A percentile compares a stretch with the other conserved stretches of the same genome.
Conservation (phyloP, 1,284 basidiomycete species). For the Rhodotorula sp. region DNA sequence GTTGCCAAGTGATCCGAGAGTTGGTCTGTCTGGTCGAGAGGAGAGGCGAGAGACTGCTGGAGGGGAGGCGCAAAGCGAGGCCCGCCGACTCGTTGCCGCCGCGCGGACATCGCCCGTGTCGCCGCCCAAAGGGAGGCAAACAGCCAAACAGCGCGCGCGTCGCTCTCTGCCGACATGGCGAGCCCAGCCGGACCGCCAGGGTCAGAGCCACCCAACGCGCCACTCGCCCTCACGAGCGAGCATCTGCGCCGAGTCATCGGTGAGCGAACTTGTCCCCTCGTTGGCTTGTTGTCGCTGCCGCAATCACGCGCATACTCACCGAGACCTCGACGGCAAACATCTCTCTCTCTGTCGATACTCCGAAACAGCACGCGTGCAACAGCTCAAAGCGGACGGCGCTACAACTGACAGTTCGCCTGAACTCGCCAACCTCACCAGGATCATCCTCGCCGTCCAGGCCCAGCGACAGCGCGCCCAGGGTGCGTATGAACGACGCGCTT, state of each 20-base stretch:
- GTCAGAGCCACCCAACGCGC: neutral
- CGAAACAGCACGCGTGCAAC: conserved; percentile 46
- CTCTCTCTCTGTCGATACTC: no score
- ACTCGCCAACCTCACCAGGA: conserved; percentile 49
- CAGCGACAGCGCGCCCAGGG: conserved; percentile 18
- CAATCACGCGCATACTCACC: neutral
- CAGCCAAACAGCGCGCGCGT: no score
- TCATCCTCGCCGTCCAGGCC: conserved; percentile 45
- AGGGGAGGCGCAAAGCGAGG: neutral
- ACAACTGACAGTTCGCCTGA: conserved; percentile 50
- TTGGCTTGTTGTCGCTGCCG: neutral
- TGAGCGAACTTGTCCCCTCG: neutral
- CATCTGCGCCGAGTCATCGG: conserved; percentile 10
- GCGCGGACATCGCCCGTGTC: no score
- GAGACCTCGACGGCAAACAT: neutral
- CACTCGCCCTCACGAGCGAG: neutral
- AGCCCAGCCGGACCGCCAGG: neutral
- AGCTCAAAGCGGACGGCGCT: conserved; percentile 50
- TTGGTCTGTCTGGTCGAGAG: no score
- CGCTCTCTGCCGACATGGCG: no score
- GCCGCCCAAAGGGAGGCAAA: neutral
- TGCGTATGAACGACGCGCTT: neutral
- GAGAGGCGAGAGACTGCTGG: no score
- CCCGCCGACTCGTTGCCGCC: neutral
- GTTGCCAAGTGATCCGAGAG: no score